Percentiles rank a stretch among this genome's conserved stretches.
Conservation (phyloP, 352 stramenopile genomes). For the Phytophthora melonis region DNA sequence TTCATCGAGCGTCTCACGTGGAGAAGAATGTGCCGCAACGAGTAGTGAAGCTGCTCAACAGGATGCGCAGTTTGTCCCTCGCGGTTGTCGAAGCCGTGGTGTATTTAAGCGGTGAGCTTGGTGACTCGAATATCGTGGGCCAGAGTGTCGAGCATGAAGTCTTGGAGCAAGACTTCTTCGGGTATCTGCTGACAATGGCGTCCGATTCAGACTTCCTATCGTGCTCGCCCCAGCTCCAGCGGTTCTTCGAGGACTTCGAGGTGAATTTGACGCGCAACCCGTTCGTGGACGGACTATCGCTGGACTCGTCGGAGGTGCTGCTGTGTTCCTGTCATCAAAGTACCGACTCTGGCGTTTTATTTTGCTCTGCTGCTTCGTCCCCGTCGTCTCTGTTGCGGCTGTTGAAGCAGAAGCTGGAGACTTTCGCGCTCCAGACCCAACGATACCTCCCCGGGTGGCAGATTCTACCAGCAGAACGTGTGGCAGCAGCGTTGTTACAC, state of each 20-base stretch:
- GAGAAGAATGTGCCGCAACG: constrained; percentile 41
- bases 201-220: constrained; percentile 61
- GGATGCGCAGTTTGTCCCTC: constrained; percentile 65
- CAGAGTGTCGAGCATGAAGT: constrained; percentile 32
- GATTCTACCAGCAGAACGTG: constrained; percentile 57
- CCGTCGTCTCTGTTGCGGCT: constrained; percentile 67
- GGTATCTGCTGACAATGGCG: constrained; percentile 57
- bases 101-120: constrained; percentile 58
- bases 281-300: constrained; percentile 66
- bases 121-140: not conserved
- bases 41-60: constrained; percentile 66
- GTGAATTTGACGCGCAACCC: constrained; percentile 65
- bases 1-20: constrained; percentile 33
- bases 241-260: constrained; percentile 56
- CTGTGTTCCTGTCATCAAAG: constrained; percentile 67
- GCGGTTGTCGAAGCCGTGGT: constrained; percentile 70
- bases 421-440: constrained; percentile 57
- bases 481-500: constrained; percentile 62
- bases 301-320: constrained; percentile 77
- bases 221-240: constrained; percentile 41
- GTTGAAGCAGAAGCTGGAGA: constrained; percentile 59
- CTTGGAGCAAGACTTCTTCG: constrained; percentile 54
- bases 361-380: constrained; percentile 39
- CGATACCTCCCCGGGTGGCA: constrained; percentile 61
- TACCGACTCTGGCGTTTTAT: constrained; percentile 28